Evolutionary conservation across 78 protist genomes (phyloP).

Genomic region (Dictyostelium intermedium): DNA sequence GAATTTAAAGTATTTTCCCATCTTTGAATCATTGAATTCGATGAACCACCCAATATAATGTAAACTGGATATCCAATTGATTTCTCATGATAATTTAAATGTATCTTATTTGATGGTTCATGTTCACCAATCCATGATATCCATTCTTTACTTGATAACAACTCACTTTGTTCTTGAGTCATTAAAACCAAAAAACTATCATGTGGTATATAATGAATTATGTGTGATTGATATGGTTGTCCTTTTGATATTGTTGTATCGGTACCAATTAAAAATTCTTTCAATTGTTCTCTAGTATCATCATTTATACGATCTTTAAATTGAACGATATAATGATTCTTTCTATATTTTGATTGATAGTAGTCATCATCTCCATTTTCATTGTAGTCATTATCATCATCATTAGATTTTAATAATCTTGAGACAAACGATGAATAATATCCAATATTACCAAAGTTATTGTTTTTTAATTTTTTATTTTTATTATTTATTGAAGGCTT

Average conservation of each 20-base stretch:
- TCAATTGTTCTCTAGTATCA: neutral
- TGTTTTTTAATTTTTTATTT: neutral
- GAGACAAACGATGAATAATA: neutral
- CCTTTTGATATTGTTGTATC: neutral
- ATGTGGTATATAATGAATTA: conserved; percentile 28
- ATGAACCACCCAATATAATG: neutral
- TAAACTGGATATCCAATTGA: neutral
- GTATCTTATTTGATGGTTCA: neutral
- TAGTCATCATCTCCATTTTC: neutral
- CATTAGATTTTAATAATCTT: conserved; percentile 12
- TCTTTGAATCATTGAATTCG: neutral
- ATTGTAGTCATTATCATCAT: neutral
- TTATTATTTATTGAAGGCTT: neutral
- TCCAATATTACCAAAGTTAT: neutral
- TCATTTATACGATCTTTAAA: neutral
- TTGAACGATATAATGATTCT: conserved; percentile 7
- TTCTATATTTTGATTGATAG: neutral
- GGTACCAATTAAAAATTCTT: neutral
- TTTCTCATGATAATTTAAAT: neutral
- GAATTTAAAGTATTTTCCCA: neutral
- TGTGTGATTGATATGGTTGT: neutral
- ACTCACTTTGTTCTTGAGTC: conserved; percentile 6
- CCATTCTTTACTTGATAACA: neutral
- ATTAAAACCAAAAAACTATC: conserved; percentile 38
- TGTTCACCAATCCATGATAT: conserved; percentile 41